Conservation (phyloP, 106 monocot genomes). For the Hemerocallis citrina region DNA sequence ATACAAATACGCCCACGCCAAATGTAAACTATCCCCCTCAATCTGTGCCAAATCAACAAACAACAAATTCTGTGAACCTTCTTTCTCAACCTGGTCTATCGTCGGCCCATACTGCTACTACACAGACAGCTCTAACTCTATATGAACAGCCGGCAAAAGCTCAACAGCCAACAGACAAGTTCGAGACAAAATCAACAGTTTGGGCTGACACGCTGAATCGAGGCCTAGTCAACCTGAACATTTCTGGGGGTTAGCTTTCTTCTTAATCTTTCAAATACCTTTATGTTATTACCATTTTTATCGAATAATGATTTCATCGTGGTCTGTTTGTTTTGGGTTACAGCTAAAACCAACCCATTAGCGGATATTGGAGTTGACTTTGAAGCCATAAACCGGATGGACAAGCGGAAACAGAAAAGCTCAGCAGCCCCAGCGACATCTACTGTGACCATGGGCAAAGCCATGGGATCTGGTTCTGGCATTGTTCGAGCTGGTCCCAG, state of each 20-base stretch:
- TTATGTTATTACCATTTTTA: neutral
- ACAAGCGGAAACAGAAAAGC: constrained; percentile 59
- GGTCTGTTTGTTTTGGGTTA: neutral
- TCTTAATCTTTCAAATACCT: neutral
- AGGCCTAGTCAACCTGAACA: constrained; percentile 91
- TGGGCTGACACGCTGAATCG: constrained; percentile 95
- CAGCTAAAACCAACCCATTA: constrained; percentile 72
- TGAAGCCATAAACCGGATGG: constrained; percentile 84
- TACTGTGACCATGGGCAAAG: constrained; percentile 85
- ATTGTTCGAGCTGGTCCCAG: constrained; percentile 21
- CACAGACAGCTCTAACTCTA: constrained; percentile 11
- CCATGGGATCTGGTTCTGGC: constrained; percentile 91
- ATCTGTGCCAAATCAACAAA: constrained; percentile 14
- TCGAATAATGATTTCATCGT: neutral
- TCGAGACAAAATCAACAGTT: constrained; percentile 91
- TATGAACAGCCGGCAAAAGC: constrained; percentile 14
- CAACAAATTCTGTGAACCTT: constrained; percentile 10
- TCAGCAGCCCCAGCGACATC: constrained; percentile 39
- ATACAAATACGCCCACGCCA: constrained; percentile 6
- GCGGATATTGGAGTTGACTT: constrained; percentile 89
- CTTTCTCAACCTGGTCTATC: constrained; percentile 11
- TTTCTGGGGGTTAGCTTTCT: constrained; percentile 81
- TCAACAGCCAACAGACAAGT: constrained; percentile 50
- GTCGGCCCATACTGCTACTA: constrained; percentile 1
- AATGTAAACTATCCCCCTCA: constrained; percentile 2